Evolutionary conservation across 2,329 filamentous ascomycete genomes (phyloP).

Genomic region (Xylaria sp.): DNA sequence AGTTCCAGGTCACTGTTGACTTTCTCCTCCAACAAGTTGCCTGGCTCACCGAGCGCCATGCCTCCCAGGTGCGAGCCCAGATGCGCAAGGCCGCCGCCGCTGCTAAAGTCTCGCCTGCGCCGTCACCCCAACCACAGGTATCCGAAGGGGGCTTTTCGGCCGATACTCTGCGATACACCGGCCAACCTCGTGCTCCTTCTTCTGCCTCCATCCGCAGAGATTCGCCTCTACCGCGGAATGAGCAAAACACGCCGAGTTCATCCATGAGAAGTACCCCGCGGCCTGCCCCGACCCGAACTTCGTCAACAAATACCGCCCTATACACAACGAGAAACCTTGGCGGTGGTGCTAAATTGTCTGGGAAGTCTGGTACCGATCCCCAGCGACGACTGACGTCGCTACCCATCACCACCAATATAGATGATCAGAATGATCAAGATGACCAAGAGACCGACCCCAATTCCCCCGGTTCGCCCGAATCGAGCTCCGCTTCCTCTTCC

Average conservation of each 20-base stretch:
- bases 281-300: conserved; percentile 59
- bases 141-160: conserved; percentile 55
- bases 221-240: conserved; percentile 62
- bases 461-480: conserved; percentile 58
- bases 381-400: conserved; percentile 60
- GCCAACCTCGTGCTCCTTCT: conserved; percentile 59
- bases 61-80: conserved; percentile 89
- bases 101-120: conserved; percentile 64
- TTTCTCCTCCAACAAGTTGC: conserved; percentile 94
- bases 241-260: conserved; percentile 56
- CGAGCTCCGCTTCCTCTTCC: conserved; percentile 47
- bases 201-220: conserved; percentile 68
- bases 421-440: conserved; percentile 49
- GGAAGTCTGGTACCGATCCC: conserved; percentile 42
- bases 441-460: conserved; percentile 52
- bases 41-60: conserved; percentile 91
- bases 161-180: conserved; percentile 62
- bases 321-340: conserved; percentile 51
- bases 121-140: conserved; percentile 66
- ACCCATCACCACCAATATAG: conserved; percentile 51
- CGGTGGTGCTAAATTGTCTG: conserved; percentile 48
- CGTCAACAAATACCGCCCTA: conserved; percentile 59
- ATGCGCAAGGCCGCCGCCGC: conserved; percentile 78
- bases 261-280: conserved; percentile 56
- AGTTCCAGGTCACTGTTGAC: conserved; percentile 85